Conservation (phyloP, 208 protist species). For the Leishmania aethiopica region DNA sequence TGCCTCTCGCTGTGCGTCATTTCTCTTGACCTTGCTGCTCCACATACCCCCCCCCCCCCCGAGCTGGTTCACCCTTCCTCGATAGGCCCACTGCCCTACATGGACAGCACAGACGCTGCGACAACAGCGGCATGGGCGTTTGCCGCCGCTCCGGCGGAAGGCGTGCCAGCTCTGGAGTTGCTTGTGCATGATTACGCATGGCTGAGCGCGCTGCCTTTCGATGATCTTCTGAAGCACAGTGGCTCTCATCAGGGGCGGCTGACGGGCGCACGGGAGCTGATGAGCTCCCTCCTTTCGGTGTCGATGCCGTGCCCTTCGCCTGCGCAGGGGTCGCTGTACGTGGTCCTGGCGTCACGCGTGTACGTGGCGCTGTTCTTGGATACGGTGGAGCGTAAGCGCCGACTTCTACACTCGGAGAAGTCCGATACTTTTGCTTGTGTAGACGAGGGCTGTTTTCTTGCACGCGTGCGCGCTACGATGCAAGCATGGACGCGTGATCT, state of each 20-base stretch:
- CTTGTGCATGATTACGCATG: not conserved
- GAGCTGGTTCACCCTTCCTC: not conserved
- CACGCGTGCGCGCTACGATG: slow-evolving; percentile 23
- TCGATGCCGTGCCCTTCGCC: slow-evolving; percentile 11
- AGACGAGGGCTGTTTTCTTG: not conserved
- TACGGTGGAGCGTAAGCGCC: slow-evolving; percentile 18
- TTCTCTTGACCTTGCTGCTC: not conserved
- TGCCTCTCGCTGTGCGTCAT: not conserved
- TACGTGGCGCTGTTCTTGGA: slow-evolving; percentile 18
- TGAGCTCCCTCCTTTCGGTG: slow-evolving; percentile 19
- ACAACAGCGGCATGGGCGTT: slow-evolving; percentile 18
- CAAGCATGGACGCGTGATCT: slow-evolving; percentile 53
- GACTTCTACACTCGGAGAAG: not conserved
- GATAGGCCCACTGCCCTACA: not conserved
- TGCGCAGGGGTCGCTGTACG: slow-evolving; percentile 19
- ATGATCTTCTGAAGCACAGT: not conserved
- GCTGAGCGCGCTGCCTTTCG: not conserved
- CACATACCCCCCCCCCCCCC: not conserved
- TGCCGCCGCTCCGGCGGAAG: slow-evolving; percentile 2
- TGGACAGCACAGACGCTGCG: slow-evolving; percentile 4
- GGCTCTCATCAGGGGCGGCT: not conserved
- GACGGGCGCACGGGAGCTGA: slow-evolving; percentile 13
- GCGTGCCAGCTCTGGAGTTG: slow-evolving; percentile 10
- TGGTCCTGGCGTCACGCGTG: slow-evolving; percentile 12
- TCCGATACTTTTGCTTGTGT: not conserved